Conservation (phyloP, 2,329 filamentous ascomycete species). For the Teratosphaeria pseudoeucalypti region DNA sequence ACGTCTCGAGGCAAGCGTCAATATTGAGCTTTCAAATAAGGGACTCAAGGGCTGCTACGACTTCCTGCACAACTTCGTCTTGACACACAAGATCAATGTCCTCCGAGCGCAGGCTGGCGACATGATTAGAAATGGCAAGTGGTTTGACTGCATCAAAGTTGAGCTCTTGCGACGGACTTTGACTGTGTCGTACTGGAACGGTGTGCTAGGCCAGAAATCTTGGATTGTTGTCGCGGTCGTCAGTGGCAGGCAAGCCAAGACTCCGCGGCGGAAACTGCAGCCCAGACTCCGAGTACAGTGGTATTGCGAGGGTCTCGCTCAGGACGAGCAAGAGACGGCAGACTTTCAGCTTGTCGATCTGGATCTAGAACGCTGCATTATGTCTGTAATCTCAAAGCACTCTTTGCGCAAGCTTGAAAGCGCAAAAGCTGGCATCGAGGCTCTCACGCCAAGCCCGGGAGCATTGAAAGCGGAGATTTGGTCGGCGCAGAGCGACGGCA, state of each 20-base stretch:
- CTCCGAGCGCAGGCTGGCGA: slow-evolving; percentile 66
- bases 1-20: slow-evolving; percentile 61
- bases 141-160: slow-evolving; percentile 68
- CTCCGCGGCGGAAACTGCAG: slow-evolving; percentile 22
- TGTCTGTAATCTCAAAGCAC: slow-evolving; percentile 64
- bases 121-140: slow-evolving; percentile 53
- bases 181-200: slow-evolving; percentile 83
- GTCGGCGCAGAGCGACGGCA: not conserved
- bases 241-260: slow-evolving; percentile 40
- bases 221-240: slow-evolving; percentile 84
- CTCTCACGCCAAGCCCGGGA: slow-evolving; percentile 21
- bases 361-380: slow-evolving; percentile 64
- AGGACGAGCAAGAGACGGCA: slow-evolving; percentile 52
- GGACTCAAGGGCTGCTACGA: slow-evolving; percentile 74
- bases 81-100: slow-evolving; percentile 84
- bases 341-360: slow-evolving; percentile 55
- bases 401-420: slow-evolving; percentile 58
- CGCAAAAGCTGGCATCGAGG: slow-evolving; percentile 45
- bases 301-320: slow-evolving; percentile 73
- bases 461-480: slow-evolving; percentile 5
- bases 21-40: slow-evolving; percentile 57
- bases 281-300: slow-evolving; percentile 55
- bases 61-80: slow-evolving; percentile 73
- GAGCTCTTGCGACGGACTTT: slow-evolving; percentile 73
- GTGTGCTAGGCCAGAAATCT: slow-evolving; percentile 61